Evolutionary conservation across 805 yeast species (phyloP), one percentile per base, ranked within the genome.

Genomic region (Wickerhamomyces strasburgensis): DNA sequence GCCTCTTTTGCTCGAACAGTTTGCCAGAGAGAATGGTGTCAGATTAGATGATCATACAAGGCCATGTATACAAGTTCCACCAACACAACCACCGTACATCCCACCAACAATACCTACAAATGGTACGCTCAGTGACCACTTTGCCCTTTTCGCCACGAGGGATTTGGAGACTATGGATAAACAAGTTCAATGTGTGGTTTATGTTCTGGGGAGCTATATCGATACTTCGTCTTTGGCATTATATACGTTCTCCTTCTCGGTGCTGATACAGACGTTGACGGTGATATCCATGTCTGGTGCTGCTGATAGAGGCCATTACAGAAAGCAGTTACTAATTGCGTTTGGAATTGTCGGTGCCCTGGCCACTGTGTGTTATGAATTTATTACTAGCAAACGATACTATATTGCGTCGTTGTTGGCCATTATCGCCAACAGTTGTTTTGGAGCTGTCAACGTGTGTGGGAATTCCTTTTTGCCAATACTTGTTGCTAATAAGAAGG

Each of bases 391-490:
- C 1, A 48, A 54, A 23, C 66, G 68, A 29, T 76, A 71, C 52
- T 74, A 75, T 39, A 42, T 66, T n/a, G 78, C 81, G 1, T 65
- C 81, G 0, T 16, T 74, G 1, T 57, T 79, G 13, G 81, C 84
- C 13, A 68, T 82, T 5, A 33, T 78, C 0, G 80, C 86, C 1
- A 84, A 81, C 49, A 67, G 81, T 13, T 73, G 83, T 16, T 84
- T 75, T 57, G 94, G 94, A 1, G 85, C 83, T 7, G 86, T 80
- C 3, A 79, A 79, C 38, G 90, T 84, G 9, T 81, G 88, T 46
- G 89, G 88, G 6, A 84, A 84, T 55, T 79, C 93, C 1, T 74
- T 75, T 46, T 56, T 84, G 29, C 88, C 93, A 0, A 65, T 73
- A 1, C 57, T 84, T 26, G 82, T 77, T 2, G 58, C 68, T 13